A percentile compares a stretch with the other conserved stretches of the same genome.
phyloP scores from a whole-genome alignment of 1,139 yeast species.

The Kodamaea sp. region DNA sequence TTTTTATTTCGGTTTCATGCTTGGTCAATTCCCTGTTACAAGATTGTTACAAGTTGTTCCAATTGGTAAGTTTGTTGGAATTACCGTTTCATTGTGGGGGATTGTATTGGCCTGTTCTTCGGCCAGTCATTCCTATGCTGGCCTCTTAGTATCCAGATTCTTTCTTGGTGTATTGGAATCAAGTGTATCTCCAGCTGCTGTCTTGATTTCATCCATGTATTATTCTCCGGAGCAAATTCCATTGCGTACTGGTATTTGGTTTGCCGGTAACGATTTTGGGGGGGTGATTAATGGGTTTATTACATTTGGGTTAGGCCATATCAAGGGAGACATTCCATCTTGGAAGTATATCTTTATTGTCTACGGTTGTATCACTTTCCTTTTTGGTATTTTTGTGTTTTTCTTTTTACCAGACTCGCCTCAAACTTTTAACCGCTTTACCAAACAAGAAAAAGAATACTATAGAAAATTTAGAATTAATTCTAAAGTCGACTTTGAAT shows the following conservation, averaged over 20 bases:
- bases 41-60: slow-evolving; percentile 37
- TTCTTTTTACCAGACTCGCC: slow-evolving; percentile 42
- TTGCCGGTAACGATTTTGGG: slow-evolving; percentile 7
- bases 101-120: slow-evolving; percentile 32
- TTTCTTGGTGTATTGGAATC: slow-evolving; percentile 26
- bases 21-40: slow-evolving; percentile 44
- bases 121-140: slow-evolving; percentile 35
- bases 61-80: slow-evolving; percentile 36
- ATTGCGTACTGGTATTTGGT: slow-evolving; percentile 15
- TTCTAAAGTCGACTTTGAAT: slow-evolving; percentile 14
- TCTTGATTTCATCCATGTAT: slow-evolving; percentile 31
- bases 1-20: slow-evolving; percentile 43
- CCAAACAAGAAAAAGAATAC: slow-evolving; percentile 23
- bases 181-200: slow-evolving; percentile 17
- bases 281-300: slow-evolving; percentile 7
- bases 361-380: slow-evolving; percentile 3
- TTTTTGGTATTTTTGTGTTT: slow-evolving; percentile 20
- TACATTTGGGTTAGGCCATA: slow-evolving; percentile 8
- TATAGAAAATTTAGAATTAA: slow-evolving; percentile 28
- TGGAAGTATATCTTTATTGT: slow-evolving; percentile 8
- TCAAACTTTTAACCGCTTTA: slow-evolving; percentile 33
- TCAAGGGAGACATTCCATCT: slow-evolving; percentile 2
- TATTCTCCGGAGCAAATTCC: slow-evolving; percentile 31
- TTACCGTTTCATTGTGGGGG: slow-evolving; percentile 41
- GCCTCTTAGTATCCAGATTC: slow-evolving; percentile 40